Percentiles rank a stretch among this genome's conserved stretches.
Evolutionary conservation across 768 basidiomycete genomes (phyloP).

Genomic region (Agaricus blazei): DNA sequence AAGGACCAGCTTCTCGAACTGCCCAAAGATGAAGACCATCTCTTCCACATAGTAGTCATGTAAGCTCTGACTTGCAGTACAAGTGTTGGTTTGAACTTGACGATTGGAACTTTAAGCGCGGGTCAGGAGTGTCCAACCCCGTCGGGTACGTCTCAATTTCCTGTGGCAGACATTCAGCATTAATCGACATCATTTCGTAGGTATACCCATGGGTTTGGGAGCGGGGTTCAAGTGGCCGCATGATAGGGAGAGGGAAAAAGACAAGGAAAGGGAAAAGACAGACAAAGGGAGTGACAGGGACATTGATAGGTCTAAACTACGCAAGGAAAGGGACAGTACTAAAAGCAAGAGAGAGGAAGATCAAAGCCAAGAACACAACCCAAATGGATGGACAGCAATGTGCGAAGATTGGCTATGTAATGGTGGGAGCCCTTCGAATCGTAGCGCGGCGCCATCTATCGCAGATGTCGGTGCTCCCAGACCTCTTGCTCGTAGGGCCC

Average conservation of each 20-base stretch:
- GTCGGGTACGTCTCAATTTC: conserved; percentile 40
- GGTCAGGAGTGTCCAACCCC: conserved; percentile 83
- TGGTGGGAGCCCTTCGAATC: conserved; percentile 27
- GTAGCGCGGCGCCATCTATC: conserved; percentile 26
- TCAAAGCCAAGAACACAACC: conserved; percentile 15
- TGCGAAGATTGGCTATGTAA: conserved; percentile 71
- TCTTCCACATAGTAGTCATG: conserved; percentile 79
- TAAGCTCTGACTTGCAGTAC: conserved; percentile 27
- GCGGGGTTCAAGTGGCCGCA: conserved; percentile 58
- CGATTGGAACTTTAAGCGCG: conserved; percentile 23
- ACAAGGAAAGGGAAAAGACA: not conserved
- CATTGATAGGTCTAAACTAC: conserved; percentile 6
- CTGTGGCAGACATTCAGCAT: not conserved
- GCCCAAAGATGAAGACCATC: conserved; percentile 48
- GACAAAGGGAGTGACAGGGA: conserved; percentile 22
- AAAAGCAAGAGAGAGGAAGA: conserved; percentile 4
- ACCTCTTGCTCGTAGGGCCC: conserved; percentile 35
- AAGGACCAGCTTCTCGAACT: conserved; percentile 39
- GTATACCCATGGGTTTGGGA: conserved; percentile 73
- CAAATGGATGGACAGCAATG: conserved; percentile 67
- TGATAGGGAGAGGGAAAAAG: conserved; percentile 30
- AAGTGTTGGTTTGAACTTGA: not conserved
- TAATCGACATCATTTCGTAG: conserved; percentile 24
- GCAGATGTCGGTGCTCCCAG: conserved; percentile 40
- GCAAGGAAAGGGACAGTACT: not conserved